These are phyloP conservation scores for Singerocomus rubriflavus DNA, from an alignment of 1,284 basidiomycete species.

Conservation along the genomic window DNA sequence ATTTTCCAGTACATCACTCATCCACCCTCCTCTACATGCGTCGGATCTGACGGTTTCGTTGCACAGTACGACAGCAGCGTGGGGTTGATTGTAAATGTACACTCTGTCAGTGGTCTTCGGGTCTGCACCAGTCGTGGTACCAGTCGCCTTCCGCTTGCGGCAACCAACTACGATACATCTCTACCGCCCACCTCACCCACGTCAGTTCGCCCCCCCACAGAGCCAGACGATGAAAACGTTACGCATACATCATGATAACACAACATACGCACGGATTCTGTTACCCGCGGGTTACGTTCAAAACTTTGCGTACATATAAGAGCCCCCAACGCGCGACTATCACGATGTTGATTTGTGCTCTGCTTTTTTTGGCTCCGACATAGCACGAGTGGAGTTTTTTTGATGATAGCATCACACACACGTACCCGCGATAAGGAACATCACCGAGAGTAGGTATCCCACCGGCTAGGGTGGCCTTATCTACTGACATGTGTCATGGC, in stretches of 20 bases:
- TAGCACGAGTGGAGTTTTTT: neutral
- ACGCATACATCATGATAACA: conserved; percentile 1
- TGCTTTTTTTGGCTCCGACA: conserved; percentile 2
- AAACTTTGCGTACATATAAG: neutral
- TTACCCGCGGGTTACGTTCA: neutral
- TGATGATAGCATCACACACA: neutral
- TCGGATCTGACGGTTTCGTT: conserved; percentile 5
- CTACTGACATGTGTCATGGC: no score
- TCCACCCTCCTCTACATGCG: no score
- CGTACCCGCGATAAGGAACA: no score
- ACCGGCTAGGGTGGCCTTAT: no score
- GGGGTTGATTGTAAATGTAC: conserved; percentile 48
- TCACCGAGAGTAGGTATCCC: no score
- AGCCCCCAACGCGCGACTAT: neutral
- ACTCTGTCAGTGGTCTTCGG: neutral
- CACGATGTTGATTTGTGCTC: neutral
- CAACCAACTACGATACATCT: neutral
- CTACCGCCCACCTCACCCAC: neutral
- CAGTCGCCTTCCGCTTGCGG: neutral
- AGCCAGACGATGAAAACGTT: conserved; percentile 1
- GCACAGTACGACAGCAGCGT: conserved; percentile 64
- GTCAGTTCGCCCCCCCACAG: neutral
- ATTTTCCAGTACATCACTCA: neutral
- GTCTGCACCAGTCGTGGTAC: neutral
- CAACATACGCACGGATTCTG: neutral